These are phyloP conservation scores for Cyberlindnera nakhonratchasimensis DNA, from an alignment of 805 yeast species.

Conservation along the genomic window DNA sequence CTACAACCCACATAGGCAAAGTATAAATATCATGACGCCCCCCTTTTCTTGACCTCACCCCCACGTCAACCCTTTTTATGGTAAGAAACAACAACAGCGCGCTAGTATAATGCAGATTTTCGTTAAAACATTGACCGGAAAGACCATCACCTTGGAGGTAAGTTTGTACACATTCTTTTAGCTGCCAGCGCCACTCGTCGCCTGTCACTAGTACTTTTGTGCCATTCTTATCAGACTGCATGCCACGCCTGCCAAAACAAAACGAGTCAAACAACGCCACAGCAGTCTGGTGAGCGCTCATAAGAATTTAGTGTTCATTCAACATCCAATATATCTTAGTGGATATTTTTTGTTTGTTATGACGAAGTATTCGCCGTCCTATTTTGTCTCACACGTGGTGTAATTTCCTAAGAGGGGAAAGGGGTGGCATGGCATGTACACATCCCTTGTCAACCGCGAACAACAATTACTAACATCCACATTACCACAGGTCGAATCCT, in stretches of 20 bases:
- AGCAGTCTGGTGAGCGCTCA: too few relatives aligned
- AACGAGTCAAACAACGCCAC: too few relatives aligned
- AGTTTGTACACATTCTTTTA: slow-evolving; percentile 20
- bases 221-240: slow-evolving; percentile 17
- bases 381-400: background rate
- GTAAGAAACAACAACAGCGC: slow-evolving; percentile 4
- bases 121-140: slow-evolving; percentile 87
- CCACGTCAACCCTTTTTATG: background rate
- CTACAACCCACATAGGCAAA: slow-evolving; percentile 7
- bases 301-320: too few relatives aligned
- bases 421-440: background rate
- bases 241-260: background rate
- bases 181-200: background rate
- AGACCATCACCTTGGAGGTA: slow-evolving; percentile 77
- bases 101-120: slow-evolving; percentile 70
- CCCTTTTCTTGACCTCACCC: slow-evolving; percentile 7
- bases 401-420: background rate
- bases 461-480: slow-evolving; percentile 11
- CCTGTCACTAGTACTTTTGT: slow-evolving; percentile 7
- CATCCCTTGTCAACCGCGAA: background rate
- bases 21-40: slow-evolving; percentile 12
- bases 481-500: slow-evolving; percentile 79
- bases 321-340: background rate
- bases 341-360: background rate
- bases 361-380: background rate